A percentile compares a stretch with the other conserved stretches of the same genome.
Evolutionary conservation across 352 stramenopile genomes (phyloP).

Genomic region (Globisporangium mamillatum): DNA sequence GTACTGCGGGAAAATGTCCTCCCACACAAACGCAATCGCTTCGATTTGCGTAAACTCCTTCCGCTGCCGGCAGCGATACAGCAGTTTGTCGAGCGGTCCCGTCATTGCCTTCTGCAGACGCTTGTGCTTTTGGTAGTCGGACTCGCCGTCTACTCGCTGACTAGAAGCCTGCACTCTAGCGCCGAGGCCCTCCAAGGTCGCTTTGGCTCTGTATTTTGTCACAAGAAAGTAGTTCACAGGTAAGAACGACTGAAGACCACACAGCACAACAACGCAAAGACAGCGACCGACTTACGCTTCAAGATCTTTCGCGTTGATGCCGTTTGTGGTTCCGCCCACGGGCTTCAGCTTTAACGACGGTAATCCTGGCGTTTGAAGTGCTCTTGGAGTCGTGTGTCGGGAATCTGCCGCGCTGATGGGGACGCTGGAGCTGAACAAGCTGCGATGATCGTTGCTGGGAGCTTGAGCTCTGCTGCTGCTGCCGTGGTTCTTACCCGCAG

Average conservation of each 20-base stretch:
- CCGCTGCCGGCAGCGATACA: slow-evolving; percentile 30
- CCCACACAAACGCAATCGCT: slow-evolving; percentile 43
- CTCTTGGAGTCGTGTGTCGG: not conserved
- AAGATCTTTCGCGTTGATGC: slow-evolving; percentile 13
- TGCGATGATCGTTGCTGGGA: slow-evolving; percentile 9
- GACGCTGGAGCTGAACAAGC: slow-evolving; percentile 8
- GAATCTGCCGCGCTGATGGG: not conserved
- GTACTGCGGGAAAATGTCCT: slow-evolving; percentile 56
- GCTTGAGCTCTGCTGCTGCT: not conserved
- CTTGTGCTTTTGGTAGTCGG: slow-evolving; percentile 29
- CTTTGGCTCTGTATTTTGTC: slow-evolving; percentile 14
- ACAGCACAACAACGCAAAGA: not conserved
- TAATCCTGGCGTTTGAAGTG: not conserved
- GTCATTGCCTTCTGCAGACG: slow-evolving; percentile 51
- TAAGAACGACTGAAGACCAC: not conserved
- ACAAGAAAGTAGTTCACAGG: not conserved
- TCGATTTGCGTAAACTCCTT: slow-evolving; percentile 45
- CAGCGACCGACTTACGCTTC: slow-evolving; percentile 14
- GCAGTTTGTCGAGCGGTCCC: slow-evolving; percentile 44
- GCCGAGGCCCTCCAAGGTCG: slow-evolving; percentile 10
- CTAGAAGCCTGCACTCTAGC: slow-evolving; percentile 9
- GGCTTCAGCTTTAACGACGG: slow-evolving; percentile 1
- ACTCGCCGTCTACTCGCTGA: slow-evolving; percentile 21
- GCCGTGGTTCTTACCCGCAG: not conserved
- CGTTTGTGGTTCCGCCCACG: not conserved